phyloP scores from a whole-genome alignment of 2,329 filamentous ascomycete species.

The Clarireedia sp. region DNA sequence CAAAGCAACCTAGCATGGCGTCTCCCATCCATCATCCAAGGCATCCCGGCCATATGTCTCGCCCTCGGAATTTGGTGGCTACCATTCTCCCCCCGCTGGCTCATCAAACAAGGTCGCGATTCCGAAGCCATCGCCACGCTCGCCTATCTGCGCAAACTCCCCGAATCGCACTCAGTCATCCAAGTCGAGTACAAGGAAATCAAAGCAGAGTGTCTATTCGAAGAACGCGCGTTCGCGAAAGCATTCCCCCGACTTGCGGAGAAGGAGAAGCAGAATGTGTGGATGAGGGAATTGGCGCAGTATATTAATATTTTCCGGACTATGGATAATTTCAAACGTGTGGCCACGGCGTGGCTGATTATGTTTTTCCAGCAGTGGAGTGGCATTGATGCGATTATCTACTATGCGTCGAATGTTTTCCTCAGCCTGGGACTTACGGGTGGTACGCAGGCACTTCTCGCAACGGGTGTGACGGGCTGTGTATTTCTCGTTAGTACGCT shows the following conservation, averaged over 20 bases:
- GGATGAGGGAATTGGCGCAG: constrained; percentile 34
- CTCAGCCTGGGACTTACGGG: constrained; percentile 39
- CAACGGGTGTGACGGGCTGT: neutral
- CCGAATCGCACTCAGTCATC: constrained; percentile 33
- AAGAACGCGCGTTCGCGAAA: constrained; percentile 35
- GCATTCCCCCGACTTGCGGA: constrained; percentile 13
- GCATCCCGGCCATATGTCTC: constrained; percentile 38
- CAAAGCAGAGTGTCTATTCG: constrained; percentile 39
- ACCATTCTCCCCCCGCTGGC: constrained; percentile 39
- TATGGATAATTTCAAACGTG: constrained; percentile 36
- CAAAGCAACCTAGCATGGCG: constrained; percentile 37
- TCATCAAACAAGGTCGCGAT: constrained; percentile 36
- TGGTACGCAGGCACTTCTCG: constrained; percentile 46
- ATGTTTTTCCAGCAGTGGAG: constrained; percentile 43
- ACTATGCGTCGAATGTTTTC: constrained; percentile 47
- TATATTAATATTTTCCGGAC: constrained; percentile 41
- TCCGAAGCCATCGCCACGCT: constrained; percentile 42
- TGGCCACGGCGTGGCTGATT: constrained; percentile 32
- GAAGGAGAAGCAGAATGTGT: too few relatives aligned
- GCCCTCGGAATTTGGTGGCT: constrained; percentile 38
- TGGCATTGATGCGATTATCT: constrained; percentile 39
- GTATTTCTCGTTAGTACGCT: constrained; percentile 28
- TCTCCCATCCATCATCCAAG: constrained; percentile 39
- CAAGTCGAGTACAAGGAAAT: constrained; percentile 40
- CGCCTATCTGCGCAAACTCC: constrained; percentile 27